Evolutionary conservation across 805 yeast species (phyloP).

Genomic region (Teunomyces gatunensis): DNA sequence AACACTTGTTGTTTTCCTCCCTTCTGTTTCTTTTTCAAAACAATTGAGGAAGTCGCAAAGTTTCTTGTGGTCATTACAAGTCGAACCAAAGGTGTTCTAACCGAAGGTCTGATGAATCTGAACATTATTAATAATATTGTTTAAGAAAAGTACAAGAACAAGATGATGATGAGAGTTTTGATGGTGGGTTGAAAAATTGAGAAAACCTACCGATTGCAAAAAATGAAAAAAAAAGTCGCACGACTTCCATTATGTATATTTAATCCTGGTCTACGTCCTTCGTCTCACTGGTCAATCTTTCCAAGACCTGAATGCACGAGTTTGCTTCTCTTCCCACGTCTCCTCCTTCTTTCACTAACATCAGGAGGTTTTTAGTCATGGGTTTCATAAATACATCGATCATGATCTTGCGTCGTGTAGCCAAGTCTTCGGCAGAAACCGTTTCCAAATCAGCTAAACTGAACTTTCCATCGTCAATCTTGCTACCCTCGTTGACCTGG

Average conservation of each 20-base stretch:
- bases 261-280: background rate
- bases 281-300: conserved; percentile 4
- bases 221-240: background rate
- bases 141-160: background rate
- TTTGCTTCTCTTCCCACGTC: conserved; percentile 56
- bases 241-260: background rate
- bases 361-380: conserved; percentile 48
- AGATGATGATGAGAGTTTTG: background rate
- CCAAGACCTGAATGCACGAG: conserved; percentile 18
- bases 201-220: background rate
- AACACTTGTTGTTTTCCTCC: conserved; percentile 5
- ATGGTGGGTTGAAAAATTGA: background rate
- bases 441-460: conserved; percentile 39
- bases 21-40: conserved; percentile 8
- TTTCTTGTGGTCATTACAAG: background rate
- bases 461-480: conserved; percentile 22
- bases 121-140: background rate
- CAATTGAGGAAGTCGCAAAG: background rate
- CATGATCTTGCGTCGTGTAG: conserved; percentile 53
- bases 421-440: conserved; percentile 58
- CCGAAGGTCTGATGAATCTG: background rate
- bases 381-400: conserved; percentile 51
- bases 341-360: conserved; percentile 66
- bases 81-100: background rate
- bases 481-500: conserved; percentile 2